Evolutionary conservation across 108 stramenopile species (phyloP), one percentile per base, ranked within the genome.

Genomic region (Licmophora abbreviata): DNA sequence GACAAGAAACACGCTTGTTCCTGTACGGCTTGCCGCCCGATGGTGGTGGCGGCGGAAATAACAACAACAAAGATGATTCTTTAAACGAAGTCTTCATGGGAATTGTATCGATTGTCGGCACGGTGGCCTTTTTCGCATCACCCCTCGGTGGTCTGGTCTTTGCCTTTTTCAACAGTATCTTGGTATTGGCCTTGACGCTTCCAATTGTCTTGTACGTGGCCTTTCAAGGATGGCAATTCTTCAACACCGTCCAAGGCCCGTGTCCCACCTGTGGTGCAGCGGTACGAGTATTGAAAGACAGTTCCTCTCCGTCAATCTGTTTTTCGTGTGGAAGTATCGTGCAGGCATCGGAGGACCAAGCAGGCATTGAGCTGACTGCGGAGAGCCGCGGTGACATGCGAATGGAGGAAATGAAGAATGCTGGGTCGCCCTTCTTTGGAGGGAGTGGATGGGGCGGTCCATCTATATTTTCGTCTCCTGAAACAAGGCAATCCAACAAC

Each of bases 261-360:
- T 87, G 85, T 66, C 85, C 85, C 6, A 73, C 64, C 44, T 87
- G 85, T 52, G 81, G 77, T 22, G 66, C 62, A 12, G 70, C 69
- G 2, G 56, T 79, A 7, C 32, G 71, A 38, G 76, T 69, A 14
- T 11, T 68, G 11, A 79, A 71, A 42, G 70, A 72, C 40, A 69
- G 58, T 27, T 30, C 25, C 23, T 35, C 31, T 34, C 79, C 79
- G 15, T 48, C 58, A 1, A 50, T 83, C 24, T 87, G 85, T 57
- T 57, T 81, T 12, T 77, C 72, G 37, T 87, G 85, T 59, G 85
- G 85, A 26, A 53, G 79, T 1, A 45, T 76, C 14, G 51, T 74
- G 21, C 67, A 52, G 48, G 58, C 73, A 41, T 63, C 53, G n/a
- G 40, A 29, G 14, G 68, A 69, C 36, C 61, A 61, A 47, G 37